These are phyloP conservation scores for Scleromitrula shiraiana DNA, from an alignment of 2,329 filamentous ascomycete species.

Conservation along the genomic window DNA sequence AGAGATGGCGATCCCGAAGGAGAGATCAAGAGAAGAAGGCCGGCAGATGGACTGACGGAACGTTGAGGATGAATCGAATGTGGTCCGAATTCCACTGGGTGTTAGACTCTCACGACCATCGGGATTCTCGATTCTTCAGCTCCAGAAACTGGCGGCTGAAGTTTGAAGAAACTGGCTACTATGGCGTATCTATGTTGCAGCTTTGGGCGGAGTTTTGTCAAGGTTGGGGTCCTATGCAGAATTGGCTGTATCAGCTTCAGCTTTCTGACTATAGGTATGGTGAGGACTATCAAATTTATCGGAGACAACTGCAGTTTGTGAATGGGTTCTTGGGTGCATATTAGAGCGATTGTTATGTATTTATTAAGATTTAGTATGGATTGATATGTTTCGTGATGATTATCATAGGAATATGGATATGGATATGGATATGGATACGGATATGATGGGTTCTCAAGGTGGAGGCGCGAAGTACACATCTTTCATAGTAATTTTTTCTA, in stretches of 20 bases:
- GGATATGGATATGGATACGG: no score
- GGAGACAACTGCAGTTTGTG: background rate
- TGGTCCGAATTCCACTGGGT: constrained; percentile 24
- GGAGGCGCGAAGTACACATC: no score
- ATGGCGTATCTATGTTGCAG: background rate
- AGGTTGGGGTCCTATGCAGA: constrained; percentile 7
- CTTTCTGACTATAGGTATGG: background rate
- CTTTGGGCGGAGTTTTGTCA: background rate
- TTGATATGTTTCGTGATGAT: no score
- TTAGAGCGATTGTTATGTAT: no score
- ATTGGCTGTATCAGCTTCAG: background rate
- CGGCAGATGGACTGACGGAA: constrained; percentile 22
- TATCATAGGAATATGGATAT: no score
- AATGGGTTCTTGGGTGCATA: no score
- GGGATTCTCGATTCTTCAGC: background rate
- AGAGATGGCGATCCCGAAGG: constrained; percentile 15
- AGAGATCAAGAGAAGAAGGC: constrained; percentile 20
- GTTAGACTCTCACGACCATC: constrained; percentile 11
- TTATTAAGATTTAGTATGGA: no score
- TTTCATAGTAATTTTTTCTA: no score
- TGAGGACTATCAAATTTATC: background rate
- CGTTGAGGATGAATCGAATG: constrained; percentile 13
- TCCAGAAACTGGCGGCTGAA: background rate
- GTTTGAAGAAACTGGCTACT: background rate
- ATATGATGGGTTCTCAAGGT: no score